Percentiles rank a stretch among this genome's conserved stretches.
These are phyloP conservation scores for Benincasa hispida DNA, from an alignment of 306 rosid genomes.

Conservation along the genomic window DNA sequence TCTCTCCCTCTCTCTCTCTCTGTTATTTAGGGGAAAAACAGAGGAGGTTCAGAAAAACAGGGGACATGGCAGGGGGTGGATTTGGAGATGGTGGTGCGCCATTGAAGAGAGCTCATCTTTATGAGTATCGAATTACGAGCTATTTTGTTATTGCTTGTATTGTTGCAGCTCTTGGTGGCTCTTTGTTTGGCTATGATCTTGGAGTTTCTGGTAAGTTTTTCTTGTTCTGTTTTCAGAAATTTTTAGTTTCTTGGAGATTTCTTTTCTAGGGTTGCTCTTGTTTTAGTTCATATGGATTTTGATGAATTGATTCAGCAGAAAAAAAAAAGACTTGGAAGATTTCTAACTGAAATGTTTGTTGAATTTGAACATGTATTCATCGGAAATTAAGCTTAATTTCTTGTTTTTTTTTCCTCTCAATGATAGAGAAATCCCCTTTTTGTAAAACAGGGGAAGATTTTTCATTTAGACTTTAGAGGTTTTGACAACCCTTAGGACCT, in stretches of 20 bases:
- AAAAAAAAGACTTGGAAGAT: no score
- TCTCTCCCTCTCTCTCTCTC: no score
- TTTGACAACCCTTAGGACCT: no score
- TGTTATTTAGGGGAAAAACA: no score
- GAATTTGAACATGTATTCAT: not conserved
- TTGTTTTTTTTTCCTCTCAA: no score
- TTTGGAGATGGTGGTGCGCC: constrained; percentile 15
- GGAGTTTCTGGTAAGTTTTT: constrained; percentile 70
- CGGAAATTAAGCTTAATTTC: not conserved
- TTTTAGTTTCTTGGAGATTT: not conserved
- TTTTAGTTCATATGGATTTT: constrained; percentile 1
- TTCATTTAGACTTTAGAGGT: no score
- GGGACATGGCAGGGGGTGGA: constrained; percentile 58
- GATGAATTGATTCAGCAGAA: not conserved
- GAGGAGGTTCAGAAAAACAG: not conserved
- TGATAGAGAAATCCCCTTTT: no score
- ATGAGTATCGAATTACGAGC: constrained; percentile 45
- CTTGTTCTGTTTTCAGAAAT: not conserved
- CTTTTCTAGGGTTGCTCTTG: not conserved
- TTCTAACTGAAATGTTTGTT: no score
- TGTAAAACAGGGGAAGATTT: no score
- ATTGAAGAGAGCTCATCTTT: constrained; percentile 55
- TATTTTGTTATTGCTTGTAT: constrained; percentile 61
- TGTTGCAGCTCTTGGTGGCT: constrained; percentile 84
- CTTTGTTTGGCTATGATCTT: constrained; percentile 82